These are phyloP conservation scores for Morella rubra DNA, from an alignment of 306 rosid species.

Conservation along the genomic window DNA sequence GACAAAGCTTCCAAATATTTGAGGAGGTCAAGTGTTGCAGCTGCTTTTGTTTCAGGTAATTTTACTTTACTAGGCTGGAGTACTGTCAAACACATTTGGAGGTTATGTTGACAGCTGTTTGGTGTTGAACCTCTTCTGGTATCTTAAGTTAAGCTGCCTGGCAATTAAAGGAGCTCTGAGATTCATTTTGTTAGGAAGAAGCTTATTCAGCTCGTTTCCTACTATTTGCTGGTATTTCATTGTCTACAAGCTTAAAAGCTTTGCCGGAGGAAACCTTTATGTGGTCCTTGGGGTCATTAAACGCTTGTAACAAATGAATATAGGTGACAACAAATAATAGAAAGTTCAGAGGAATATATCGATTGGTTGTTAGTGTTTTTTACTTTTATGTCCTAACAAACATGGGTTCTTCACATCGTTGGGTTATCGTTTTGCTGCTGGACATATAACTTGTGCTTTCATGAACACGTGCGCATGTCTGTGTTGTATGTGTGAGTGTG, in stretches of 20 bases:
- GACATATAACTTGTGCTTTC: too few relatives aligned
- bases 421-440: too few relatives aligned
- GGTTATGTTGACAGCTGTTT: slow-evolving; percentile 7
- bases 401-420: too few relatives aligned
- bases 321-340: too few relatives aligned
- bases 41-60: slow-evolving; percentile 56
- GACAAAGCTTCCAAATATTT: slow-evolving; percentile 46
- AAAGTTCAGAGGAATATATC: too few relatives aligned
- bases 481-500: too few relatives aligned
- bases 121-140: slow-evolving; percentile 29
- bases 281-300: too few relatives aligned
- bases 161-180: slow-evolving; percentile 5
- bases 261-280: too few relatives aligned
- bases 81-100: slow-evolving; percentile 17
- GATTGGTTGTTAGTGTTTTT: too few relatives aligned
- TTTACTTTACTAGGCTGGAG: slow-evolving; percentile 35
- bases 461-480: too few relatives aligned
- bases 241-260: neutral
- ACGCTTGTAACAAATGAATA: too few relatives aligned
- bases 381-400: too few relatives aligned
- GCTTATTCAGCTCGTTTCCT: neutral
- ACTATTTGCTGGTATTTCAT: neutral
- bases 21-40: slow-evolving; percentile 60
- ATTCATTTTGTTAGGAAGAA: slow-evolving; percentile 9
- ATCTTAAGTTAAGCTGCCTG: slow-evolving; percentile 31